phyloP scores from a whole-genome alignment of 1,284 basidiomycete genomes.

The Melampsora americana region DNA sequence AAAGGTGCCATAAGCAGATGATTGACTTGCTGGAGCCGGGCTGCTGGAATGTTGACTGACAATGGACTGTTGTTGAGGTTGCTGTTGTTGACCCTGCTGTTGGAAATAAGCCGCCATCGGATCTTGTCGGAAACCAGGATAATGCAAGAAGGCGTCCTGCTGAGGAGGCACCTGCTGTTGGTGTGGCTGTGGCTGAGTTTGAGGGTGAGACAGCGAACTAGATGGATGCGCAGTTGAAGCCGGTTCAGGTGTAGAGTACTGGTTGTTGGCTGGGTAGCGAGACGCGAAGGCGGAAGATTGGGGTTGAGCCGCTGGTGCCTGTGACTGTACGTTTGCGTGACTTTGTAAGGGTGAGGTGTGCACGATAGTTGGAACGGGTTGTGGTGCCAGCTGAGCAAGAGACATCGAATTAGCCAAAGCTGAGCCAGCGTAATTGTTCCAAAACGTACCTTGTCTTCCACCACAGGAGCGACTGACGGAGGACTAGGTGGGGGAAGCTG shows the following conservation, averaged over 20 bases:
- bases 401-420: background rate
- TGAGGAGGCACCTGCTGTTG: background rate
- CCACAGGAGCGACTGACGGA: slow-evolving; percentile 14
- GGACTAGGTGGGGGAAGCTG: slow-evolving; percentile 19
- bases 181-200: background rate
- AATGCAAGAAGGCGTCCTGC: slow-evolving; percentile 40
- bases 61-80: slow-evolving; percentile 39
- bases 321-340: slow-evolving; percentile 23
- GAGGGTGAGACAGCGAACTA: slow-evolving; percentile 28
- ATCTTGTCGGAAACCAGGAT: slow-evolving; percentile 39
- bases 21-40: slow-evolving; percentile 32
- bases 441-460: slow-evolving; percentile 37
- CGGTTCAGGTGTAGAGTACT: slow-evolving; percentile 27
- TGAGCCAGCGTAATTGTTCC: background rate
- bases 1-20: slow-evolving; percentile 32
- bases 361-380: slow-evolving; percentile 18
- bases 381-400: background rate
- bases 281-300: slow-evolving; percentile 30
- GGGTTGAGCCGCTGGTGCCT: slow-evolving; percentile 11
- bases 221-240: slow-evolving; percentile 3
- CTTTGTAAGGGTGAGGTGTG: slow-evolving; percentile 19
- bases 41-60: slow-evolving; percentile 35
- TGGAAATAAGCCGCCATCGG: slow-evolving; percentile 35
- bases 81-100: slow-evolving; percentile 34
- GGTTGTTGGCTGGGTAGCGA: slow-evolving; percentile 32